A percentile compares a stretch with the other conserved stretches of the same genome.
phyloP scores from a whole-genome alignment of 164 flowering plant species.

The Piper longum region DNA sequence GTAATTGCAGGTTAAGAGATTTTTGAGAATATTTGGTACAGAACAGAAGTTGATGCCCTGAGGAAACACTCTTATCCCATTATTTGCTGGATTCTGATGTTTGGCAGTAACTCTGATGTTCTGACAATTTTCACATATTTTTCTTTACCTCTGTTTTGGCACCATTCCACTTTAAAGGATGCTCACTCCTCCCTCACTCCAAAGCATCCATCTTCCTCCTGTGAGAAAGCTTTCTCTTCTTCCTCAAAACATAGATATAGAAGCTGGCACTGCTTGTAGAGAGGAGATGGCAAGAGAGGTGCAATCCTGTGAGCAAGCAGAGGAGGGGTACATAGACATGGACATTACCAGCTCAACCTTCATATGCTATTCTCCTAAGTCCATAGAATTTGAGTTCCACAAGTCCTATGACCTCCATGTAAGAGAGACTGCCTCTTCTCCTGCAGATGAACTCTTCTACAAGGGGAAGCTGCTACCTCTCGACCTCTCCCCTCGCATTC shows the following conservation, averaged over 20 bases:
- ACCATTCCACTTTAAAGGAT: conserved; percentile 22
- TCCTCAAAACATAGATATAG: neutral
- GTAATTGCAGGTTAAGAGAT: too few relatives aligned
- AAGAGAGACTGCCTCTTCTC: conserved; percentile 32
- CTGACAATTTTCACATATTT: conserved; percentile 13
- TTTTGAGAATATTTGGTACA: too few relatives aligned
- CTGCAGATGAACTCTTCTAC: conserved; percentile 93
- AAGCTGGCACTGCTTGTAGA: too few relatives aligned
- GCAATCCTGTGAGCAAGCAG: conserved; percentile 22
- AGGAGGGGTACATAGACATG: conserved; percentile 86
- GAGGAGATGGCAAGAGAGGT: conserved; percentile 4
- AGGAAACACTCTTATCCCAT: conserved; percentile 6
- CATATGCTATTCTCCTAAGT: conserved; percentile 18
- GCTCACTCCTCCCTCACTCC: conserved; percentile 7
- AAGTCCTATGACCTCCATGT: conserved; percentile 27
- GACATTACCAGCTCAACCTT: conserved; percentile 38
- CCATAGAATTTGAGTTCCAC: conserved; percentile 79
- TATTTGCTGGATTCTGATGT: conserved; percentile 16
- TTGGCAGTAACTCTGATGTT: conserved; percentile 15
- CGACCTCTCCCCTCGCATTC: conserved; percentile 67
- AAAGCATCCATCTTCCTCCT: neutral
- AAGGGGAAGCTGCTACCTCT: conserved; percentile 86
- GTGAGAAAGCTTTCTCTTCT: neutral
- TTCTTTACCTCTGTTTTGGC: conserved; percentile 14
- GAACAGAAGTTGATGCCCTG: conserved; percentile 6